Conservation (phyloP, 2,329 filamentous ascomycete genomes). For the Elsinoe fawcettii region DNA sequence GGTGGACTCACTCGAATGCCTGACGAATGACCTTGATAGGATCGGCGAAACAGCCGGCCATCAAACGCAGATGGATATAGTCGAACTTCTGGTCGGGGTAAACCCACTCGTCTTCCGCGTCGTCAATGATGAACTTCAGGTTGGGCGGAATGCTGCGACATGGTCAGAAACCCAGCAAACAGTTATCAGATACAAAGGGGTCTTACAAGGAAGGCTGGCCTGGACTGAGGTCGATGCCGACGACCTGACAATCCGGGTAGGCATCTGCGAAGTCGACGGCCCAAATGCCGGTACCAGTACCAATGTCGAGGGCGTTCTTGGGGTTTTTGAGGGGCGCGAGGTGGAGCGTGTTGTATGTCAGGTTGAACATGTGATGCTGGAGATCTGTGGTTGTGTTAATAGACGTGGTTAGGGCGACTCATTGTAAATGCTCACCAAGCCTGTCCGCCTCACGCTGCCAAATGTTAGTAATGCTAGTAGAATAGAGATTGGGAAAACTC, state of each 20-base stretch:
- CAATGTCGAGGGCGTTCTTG: conserved; percentile 42
- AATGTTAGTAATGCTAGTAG: conserved; percentile 12
- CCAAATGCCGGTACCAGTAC: conserved; percentile 50
- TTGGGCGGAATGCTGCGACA: conserved; percentile 48
- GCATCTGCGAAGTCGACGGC: conserved; percentile 46
- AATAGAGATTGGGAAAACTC: conserved; percentile 9
- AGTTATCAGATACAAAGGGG: neutral
- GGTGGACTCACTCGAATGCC: conserved; percentile 37
- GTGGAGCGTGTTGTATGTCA: conserved; percentile 41
- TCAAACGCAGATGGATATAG: conserved; percentile 47
- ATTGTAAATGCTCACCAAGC: conserved; percentile 19
- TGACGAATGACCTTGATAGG: conserved; percentile 43
- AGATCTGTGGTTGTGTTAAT: conserved; percentile 23
- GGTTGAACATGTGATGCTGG: conserved; percentile 41
- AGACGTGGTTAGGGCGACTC: neutral
- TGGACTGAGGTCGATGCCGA: conserved; percentile 43
- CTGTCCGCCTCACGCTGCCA: conserved; percentile 31
- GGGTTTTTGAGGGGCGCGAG: conserved; percentile 38
- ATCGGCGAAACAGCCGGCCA: conserved; percentile 47
- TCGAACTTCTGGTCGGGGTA: conserved; percentile 46
- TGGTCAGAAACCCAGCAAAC: conserved; percentile 11
- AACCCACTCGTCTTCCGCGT: conserved; percentile 53
- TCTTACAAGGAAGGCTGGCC: conserved; percentile 40
- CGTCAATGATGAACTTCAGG: conserved; percentile 55
- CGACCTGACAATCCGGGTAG: conserved; percentile 34